Conservation (phyloP, 2,329 filamentous ascomycete genomes). For the Trichophaea hybrida region DNA sequence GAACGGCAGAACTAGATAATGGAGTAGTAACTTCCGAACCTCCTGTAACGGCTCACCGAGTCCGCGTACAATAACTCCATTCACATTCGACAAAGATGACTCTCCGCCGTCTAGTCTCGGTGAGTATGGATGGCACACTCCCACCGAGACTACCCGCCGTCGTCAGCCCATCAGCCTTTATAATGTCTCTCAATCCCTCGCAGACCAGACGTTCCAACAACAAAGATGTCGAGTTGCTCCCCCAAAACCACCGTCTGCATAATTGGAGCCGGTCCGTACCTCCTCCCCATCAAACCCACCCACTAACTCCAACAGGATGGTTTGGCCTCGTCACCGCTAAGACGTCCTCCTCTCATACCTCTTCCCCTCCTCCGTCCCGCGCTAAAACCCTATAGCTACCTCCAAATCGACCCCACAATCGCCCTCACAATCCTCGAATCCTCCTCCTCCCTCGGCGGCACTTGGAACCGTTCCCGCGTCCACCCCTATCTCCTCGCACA, state of each 20-base stretch:
- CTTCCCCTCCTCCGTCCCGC: background rate
- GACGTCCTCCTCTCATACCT: slow-evolving; percentile 29
- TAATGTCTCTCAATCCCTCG: too few species aligned
- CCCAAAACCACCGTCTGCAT: background rate
- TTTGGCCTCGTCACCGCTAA: slow-evolving; percentile 38
- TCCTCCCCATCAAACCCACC: background rate
- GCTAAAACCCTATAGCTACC: slow-evolving; percentile 24
- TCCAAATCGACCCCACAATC: slow-evolving; percentile 43
- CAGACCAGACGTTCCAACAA: too few species aligned
- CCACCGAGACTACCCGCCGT: too few species aligned
- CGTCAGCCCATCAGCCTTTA: too few species aligned
- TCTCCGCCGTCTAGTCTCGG: too few species aligned
- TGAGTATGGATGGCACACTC: too few species aligned
- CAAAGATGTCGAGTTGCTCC: too few species aligned
- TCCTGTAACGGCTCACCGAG: too few species aligned
- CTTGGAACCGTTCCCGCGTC: slow-evolving; percentile 52
- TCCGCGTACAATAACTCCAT: too few species aligned
- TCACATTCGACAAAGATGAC: too few species aligned
- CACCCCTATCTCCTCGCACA: slow-evolving; percentile 59
- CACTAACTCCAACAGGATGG: slow-evolving; percentile 28
- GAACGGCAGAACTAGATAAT: too few species aligned
- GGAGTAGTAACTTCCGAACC: too few species aligned
- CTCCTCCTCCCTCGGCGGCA: slow-evolving; percentile 46
- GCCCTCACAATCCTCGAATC: slow-evolving; percentile 46
- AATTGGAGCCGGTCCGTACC: background rate